Conservation (phyloP, 2,329 filamentous ascomycete species). For the Cucurbitaria berberidis region DNA sequence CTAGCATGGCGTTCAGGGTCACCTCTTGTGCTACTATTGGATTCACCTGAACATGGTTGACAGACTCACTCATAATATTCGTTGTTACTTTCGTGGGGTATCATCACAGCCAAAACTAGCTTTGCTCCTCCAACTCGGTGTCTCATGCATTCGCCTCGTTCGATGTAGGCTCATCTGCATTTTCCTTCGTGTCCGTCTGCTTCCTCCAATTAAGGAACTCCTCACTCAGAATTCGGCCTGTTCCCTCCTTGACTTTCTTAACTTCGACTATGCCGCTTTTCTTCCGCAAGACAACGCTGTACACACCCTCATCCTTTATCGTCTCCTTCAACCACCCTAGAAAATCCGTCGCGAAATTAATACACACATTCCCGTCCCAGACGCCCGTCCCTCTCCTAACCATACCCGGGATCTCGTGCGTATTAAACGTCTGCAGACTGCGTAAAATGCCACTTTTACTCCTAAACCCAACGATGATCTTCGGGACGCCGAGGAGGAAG, state of each 20-base stretch:
- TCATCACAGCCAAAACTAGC: not conserved
- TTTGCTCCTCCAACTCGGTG: not conserved
- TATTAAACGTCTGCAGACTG: constrained; percentile 78
- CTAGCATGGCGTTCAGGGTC: not conserved
- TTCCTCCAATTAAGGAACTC: constrained; percentile 77
- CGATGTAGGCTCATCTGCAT: not conserved
- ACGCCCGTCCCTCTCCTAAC: constrained; percentile 71
- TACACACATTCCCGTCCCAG: constrained; percentile 94
- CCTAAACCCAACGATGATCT: constrained; percentile 89
- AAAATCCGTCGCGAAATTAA: constrained; percentile 84
- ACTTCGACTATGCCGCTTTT: constrained; percentile 73
- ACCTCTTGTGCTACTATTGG: not conserved
- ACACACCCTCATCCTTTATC: constrained; percentile 72
- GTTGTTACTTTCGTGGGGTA: not conserved
- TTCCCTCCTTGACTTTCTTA: constrained; percentile 74
- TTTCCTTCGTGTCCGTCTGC: not conserved
- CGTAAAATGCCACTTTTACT: constrained; percentile 73
- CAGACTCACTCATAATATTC: not conserved
- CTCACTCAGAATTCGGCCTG: constrained; percentile 76
- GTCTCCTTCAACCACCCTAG: constrained; percentile 73
- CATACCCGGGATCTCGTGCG: constrained; percentile 75
- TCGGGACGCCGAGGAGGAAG: constrained; percentile 90
- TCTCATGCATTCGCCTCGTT: not conserved
- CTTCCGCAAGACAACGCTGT: constrained; percentile 74
- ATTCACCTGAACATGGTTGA: not conserved